Evolutionary conservation across 352 stramenopile species (phyloP), one percentile per base, ranked within the genome.

Genomic region (Phytophthora quininea): DNA sequence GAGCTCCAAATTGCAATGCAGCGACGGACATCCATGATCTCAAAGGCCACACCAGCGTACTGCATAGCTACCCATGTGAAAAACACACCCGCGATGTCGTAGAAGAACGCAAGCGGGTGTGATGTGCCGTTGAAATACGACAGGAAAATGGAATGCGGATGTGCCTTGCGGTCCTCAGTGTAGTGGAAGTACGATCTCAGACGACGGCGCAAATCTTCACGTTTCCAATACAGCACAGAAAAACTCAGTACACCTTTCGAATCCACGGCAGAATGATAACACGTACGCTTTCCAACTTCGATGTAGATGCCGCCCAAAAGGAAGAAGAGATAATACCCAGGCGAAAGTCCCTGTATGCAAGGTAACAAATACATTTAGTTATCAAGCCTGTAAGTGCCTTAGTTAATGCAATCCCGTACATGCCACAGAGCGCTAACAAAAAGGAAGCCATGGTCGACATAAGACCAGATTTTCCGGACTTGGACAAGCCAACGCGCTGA

Each of bases 251-350:
- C 10, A 19, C 12, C 19, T 30, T 11, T 30, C 12, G 19, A 24
- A 24, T 24, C 19, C 19, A 24, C 19, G 19, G 19, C 19, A 24
- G 19, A 24, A 24, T 24, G 29, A 3, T 5, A 9, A 29, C 11
- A 85, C 82, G 50, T 62, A 90, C 84, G 74, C 71, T 94, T 93
- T 69, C 86, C 88, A 38, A 91, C 88, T 84, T 96, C 88, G 37
- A 95, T 91, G 78, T 94, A 93, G 53, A 95, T 80, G 29, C 80
- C 86, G 62, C 84, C 86, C 45, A 93, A 74, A 50, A 96, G 82
- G 72, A 96, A 96, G 68, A 96, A 96, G 24, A 94, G 65, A 64
- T 96, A 96, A 70, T 96, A 96, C 5, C 88, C 88, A 30, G 88
- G 88, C n/a, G 85, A 89, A 19, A 96, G 71, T 74, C 88, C 88